Evolutionary conservation across 345 rosid genomes (phyloP).

Genomic region (Erodium maritimum): DNA sequence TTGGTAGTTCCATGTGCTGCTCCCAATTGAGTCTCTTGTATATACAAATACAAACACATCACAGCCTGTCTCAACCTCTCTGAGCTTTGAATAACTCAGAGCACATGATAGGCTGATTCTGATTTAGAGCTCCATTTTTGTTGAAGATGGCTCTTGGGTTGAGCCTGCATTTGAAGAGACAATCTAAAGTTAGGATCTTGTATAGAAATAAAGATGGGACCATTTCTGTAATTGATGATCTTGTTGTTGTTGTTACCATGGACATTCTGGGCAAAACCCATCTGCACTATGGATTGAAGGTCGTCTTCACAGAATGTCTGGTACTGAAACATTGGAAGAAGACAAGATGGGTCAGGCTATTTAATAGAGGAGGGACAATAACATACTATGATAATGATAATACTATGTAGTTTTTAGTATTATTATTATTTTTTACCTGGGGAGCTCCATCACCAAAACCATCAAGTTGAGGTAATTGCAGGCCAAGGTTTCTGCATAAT

Average conservation of each 20-base stretch:
- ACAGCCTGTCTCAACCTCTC: constrained; percentile 10
- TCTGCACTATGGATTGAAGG: constrained; percentile 55
- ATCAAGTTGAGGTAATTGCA: too few species aligned
- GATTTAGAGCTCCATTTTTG: constrained; percentile 47
- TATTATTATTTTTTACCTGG: too few species aligned
- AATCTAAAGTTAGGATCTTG: background rate
- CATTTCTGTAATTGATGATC: constrained; percentile 10
- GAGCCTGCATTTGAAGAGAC: constrained; percentile 12
- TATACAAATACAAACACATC: constrained; percentile 24
- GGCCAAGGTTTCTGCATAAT: too few species aligned
- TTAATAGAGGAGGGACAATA: too few species aligned
- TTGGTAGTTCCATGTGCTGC: constrained; percentile 7
- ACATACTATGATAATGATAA: too few species aligned
- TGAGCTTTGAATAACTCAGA: too few species aligned
- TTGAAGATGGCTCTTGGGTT: constrained; percentile 37
- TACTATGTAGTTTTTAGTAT: too few species aligned
- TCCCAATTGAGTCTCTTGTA: constrained; percentile 29
- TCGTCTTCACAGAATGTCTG: constrained; percentile 53
- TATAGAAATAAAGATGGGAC: constrained; percentile 11
- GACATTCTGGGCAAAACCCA: constrained; percentile 53
- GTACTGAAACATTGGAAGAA: constrained; percentile 28
- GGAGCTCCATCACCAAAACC: too few species aligned
- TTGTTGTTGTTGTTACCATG: constrained; percentile 15
- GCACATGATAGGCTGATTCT: background rate
- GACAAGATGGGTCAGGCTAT: too few species aligned